Evolutionary conservation across 768 basidiomycete species (phyloP).

Genomic region (Tricholoma sp.): DNA sequence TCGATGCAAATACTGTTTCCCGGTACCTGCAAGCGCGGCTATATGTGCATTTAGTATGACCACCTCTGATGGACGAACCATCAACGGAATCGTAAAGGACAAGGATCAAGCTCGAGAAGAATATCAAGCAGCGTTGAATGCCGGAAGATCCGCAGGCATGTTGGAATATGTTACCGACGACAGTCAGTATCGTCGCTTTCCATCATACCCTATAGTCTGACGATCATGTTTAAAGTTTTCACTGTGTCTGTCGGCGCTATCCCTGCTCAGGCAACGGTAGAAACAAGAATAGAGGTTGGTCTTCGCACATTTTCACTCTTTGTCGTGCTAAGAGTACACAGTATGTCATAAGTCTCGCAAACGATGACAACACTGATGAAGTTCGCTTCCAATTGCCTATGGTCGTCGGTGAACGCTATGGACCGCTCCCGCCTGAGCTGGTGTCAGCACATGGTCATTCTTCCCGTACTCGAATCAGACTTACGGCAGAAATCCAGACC

Average conservation of each 20-base stretch:
- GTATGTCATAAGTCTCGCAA: conserved; percentile 51
- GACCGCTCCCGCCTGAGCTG: conserved; percentile 36
- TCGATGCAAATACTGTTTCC: conserved; percentile 52
- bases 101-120: too few species aligned
- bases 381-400: conserved; percentile 55
- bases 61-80: too few species aligned
- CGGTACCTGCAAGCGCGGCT: conserved; percentile 11
- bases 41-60: too few species aligned
- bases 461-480: conserved; percentile 29
- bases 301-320: background rate
- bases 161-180: too few species aligned
- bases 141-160: too few species aligned
- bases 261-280: conserved; percentile 34
- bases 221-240: too few species aligned
- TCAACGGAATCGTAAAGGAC: too few species aligned
- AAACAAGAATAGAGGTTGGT: conserved; percentile 38
- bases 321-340: conserved; percentile 12
- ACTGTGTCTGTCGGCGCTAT: conserved; percentile 15
- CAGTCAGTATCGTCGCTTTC: too few species aligned
- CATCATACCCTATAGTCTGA: too few species aligned
- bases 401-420: conserved; percentile 48
- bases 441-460: conserved; percentile 22
- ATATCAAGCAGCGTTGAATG: too few species aligned
- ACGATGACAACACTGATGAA: conserved; percentile 44
- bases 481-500: conserved; percentile 45